Evolutionary conservation across 768 basidiomycete genomes (phyloP).

Genomic region (Trametes cingulata): DNA sequence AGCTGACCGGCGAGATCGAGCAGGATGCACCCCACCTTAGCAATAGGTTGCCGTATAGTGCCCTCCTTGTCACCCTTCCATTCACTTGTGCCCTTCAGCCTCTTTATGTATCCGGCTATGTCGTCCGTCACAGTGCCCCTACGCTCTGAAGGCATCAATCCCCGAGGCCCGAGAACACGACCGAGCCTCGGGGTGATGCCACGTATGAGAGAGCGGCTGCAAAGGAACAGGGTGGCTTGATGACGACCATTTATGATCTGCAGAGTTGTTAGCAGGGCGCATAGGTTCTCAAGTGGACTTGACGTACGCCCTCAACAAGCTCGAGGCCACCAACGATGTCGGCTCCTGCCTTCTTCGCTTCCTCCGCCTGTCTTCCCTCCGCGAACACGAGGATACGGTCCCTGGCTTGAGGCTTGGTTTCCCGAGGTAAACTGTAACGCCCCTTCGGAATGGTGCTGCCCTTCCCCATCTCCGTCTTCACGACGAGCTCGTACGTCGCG

Average conservation of each 20-base stretch:
- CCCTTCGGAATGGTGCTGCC: conserved; percentile 88
- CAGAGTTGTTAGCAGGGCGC: neutral
- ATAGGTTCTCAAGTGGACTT: neutral
- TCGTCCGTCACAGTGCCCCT: conserved; percentile 94
- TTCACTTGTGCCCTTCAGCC: conserved; percentile 79
- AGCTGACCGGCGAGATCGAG: neutral
- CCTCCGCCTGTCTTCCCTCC: conserved; percentile 77
- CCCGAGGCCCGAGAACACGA: conserved; percentile 79
- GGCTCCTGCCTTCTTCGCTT: conserved; percentile 86
- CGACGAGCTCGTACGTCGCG: conserved; percentile 75
- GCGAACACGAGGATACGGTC: conserved; percentile 93
- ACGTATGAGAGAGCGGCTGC: conserved; percentile 76
- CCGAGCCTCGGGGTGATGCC: conserved; percentile 80
- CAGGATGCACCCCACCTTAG: conserved; percentile 52
- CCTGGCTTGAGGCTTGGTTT: conserved; percentile 68
- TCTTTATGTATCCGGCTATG: conserved; percentile 75
- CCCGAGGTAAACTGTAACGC: conserved; percentile 80
- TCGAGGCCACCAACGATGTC: conserved; percentile 90
- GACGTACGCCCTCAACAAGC: conserved; percentile 81
- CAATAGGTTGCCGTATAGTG: conserved; percentile 80
- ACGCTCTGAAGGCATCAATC: conserved; percentile 93
- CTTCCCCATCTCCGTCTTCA: conserved; percentile 78
- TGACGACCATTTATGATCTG: conserved; percentile 77
- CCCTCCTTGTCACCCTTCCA: conserved; percentile 93
- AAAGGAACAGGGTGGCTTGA: conserved; percentile 81